Base-by-base conservation (phyloP, 2,329 filamentous ascomycete species). In the Claviceps humidiphila region DNA sequence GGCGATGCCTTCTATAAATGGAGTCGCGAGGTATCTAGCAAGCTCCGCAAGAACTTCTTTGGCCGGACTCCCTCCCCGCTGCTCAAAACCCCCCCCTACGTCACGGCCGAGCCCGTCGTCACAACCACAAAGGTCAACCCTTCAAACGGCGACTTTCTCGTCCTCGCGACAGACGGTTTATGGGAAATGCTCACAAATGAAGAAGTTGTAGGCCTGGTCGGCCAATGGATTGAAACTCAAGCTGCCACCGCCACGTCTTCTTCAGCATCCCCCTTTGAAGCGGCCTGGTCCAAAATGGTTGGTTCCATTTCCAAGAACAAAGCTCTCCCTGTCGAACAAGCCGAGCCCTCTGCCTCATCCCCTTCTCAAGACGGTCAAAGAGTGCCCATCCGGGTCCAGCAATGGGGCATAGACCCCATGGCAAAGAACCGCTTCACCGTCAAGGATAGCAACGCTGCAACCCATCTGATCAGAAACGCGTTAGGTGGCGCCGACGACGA, bases 131-230 rank as follows among this genome's bases (percentile, higher is more conserved):
- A 93, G 66, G 84, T 98, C 50, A 77, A 91, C 60, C 93, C 93
- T 1, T 81, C 88, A 51, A 87, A 87, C 56, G 90, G 91, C 46
- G 93, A 98, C 65, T 98, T 98, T 61, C 76, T 98, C 13, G 91
- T 98, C 56, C 84, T 98, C 75, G 93, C 93, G 22, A 96, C 93
- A 0, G 93, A 98, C 64, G 93, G 93, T 4, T 76, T 98, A 1
- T 98, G 93, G 93, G 93, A 98, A 70, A 97, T 97, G 93, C 76
- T 98, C 56, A 96, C 89, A 47, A 98, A 97, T 62, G 93, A 98
- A 65, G 93, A 98, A 72, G 93, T 96, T 1, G 87, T 98, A 49
- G 93, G 93, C 0, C 80, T 98, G 2, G 93, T 98, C 4, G 94
- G 91, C 16, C 89, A 95, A 67, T 98, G 93, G 93, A 81, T 98